A percentile compares a stretch with the other conserved stretches of the same genome.
Evolutionary conservation across 2,329 filamentous ascomycete species (phyloP).

Genomic region (Trichoderma sp.): DNA sequence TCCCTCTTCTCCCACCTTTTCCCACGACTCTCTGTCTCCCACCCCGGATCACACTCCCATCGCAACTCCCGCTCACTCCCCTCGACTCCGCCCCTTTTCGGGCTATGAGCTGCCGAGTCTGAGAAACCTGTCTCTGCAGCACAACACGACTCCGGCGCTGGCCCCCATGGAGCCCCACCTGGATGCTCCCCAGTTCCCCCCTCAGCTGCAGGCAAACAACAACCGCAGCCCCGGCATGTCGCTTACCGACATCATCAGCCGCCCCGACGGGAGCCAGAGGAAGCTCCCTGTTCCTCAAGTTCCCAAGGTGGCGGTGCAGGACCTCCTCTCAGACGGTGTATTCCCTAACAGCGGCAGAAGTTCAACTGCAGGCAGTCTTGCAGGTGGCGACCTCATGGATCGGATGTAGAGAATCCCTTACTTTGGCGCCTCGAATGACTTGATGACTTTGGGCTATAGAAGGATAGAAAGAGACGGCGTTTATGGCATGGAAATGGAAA

Average conservation of each 20-base stretch:
- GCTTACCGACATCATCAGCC: conserved; percentile 89
- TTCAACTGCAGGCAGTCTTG: conserved; percentile 73
- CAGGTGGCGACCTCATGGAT: conserved; percentile 66
- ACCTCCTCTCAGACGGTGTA: conserved; percentile 68
- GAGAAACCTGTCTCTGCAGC: conserved; percentile 58
- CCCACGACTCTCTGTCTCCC: conserved; percentile 90
- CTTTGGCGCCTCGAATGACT: conserved; percentile 33
- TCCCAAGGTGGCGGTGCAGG: conserved; percentile 85
- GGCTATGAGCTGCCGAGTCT: conserved; percentile 81
- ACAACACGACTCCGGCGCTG: conserved; percentile 53
- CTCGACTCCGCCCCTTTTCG: conserved; percentile 78
- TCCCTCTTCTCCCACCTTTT: conserved; percentile 93
- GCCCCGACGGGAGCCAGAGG: conserved; percentile 79
- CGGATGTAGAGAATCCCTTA: conserved; percentile 39
- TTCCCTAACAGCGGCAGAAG: conserved; percentile 73
- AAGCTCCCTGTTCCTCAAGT: conserved; percentile 89
- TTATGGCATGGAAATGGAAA: conserved; percentile 29
- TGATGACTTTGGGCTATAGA: conserved; percentile 42
- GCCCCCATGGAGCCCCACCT: conserved; percentile 58
- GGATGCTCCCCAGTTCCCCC: conserved; percentile 42
- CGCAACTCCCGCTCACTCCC: conserved; percentile 91
- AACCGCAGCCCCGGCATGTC: conserved; percentile 65
- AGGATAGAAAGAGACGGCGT: conserved; percentile 41
- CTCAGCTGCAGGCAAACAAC: conserved; percentile 52
- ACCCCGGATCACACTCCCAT: conserved; percentile 99